A percentile compares a stretch with the other conserved stretches of the same genome.
Conservation (phyloP, 2,329 filamentous ascomycete species). For the Fusarium sp. region DNA sequence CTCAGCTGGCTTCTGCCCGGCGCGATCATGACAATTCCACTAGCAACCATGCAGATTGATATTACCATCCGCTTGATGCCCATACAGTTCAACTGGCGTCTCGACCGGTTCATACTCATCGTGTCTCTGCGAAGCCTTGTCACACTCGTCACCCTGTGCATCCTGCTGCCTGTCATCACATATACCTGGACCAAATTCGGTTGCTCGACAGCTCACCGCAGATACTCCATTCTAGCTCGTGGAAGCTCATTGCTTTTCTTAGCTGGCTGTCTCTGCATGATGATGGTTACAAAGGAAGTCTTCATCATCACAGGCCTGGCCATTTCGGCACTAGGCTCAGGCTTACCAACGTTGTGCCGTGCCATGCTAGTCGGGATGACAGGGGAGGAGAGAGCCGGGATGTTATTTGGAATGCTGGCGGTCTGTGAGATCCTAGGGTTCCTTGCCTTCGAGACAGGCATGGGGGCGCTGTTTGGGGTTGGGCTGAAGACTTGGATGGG, state of each 20-base stretch:
- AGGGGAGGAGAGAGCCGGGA: conserved; percentile 30
- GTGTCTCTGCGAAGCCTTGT: conserved; percentile 37
- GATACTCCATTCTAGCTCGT: conserved; percentile 31
- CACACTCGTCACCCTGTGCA: conserved; percentile 38
- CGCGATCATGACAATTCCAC: conserved; percentile 36
- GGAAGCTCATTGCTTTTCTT: conserved; percentile 37
- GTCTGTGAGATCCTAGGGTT: conserved; percentile 41
- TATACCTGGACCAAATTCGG: conserved; percentile 17
- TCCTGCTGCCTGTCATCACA: conserved; percentile 34
- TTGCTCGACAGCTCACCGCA: conserved; percentile 3
- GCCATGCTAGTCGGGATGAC: conserved; percentile 36
- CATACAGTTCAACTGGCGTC: conserved; percentile 41
- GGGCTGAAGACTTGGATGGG: conserved; percentile 41
- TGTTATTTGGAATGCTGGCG: conserved; percentile 41
- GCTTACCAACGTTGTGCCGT: conserved; percentile 41
- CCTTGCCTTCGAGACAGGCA: conserved; percentile 32
- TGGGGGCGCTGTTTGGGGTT: conserved; percentile 41
- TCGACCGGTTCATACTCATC: conserved; percentile 37
- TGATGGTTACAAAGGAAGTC: conserved; percentile 31
- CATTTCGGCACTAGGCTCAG: conserved; percentile 41
- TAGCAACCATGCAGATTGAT: conserved; percentile 36
- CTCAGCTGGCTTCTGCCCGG: conserved; percentile 40
- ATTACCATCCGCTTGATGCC: conserved; percentile 42
- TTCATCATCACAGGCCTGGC: conserved; percentile 38
- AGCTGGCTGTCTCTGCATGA: conserved; percentile 39